Evolutionary conservation across 1,139 yeast species (phyloP).

Genomic region (Geotrichum phurueaensis): DNA sequence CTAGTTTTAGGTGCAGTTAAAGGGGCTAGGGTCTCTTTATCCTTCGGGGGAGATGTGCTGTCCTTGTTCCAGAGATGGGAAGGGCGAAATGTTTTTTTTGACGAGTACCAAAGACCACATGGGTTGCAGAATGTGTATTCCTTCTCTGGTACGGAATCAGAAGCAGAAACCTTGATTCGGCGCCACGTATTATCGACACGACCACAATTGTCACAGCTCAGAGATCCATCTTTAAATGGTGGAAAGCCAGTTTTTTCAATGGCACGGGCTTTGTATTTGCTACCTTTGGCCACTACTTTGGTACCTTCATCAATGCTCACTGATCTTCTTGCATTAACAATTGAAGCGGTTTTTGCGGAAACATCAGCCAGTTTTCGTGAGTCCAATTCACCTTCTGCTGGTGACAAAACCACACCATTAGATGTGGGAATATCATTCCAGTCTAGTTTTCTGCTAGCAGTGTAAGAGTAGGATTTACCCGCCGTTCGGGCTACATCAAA

Average conservation of each 20-base stretch:
- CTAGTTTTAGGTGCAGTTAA: neutral
- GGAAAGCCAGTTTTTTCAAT: neutral
- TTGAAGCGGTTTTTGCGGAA: neutral
- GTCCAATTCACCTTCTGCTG: neutral
- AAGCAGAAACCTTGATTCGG: conserved; percentile 16
- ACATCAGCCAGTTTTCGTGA: neutral
- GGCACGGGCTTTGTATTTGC: neutral
- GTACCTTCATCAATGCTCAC: neutral
- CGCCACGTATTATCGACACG: conserved; percentile 37
- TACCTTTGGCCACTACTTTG: neutral
- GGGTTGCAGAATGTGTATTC: conserved; percentile 33
- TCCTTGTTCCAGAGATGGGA: conserved; percentile 7
- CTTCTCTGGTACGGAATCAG: conserved; percentile 14
- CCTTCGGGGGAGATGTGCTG: neutral
- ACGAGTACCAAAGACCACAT: conserved; percentile 35
- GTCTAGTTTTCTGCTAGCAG: neutral
- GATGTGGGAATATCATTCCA: conserved; percentile 1
- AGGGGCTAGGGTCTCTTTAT: neutral
- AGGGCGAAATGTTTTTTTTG: conserved; percentile 35
- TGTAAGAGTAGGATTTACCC: neutral
- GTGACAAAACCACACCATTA: neutral
- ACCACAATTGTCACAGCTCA: conserved; percentile 37
- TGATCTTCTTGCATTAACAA: neutral
- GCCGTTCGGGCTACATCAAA: neutral
- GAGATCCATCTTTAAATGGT: neutral